phyloP scores from a whole-genome alignment of 2,329 filamentous ascomycete genomes.

The Talaromyces verruculosus region DNA sequence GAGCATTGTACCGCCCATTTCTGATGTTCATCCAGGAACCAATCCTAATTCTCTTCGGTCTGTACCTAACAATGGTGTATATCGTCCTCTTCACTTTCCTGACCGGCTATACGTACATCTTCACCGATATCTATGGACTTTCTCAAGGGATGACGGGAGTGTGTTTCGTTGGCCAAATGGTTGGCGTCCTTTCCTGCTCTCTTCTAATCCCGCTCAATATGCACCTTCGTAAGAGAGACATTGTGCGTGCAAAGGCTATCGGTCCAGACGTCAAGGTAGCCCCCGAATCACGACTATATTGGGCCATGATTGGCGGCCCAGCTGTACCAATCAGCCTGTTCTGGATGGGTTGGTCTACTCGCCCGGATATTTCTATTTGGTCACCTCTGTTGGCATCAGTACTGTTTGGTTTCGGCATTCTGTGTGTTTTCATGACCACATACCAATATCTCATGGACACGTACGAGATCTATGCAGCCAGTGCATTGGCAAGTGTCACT shows the following conservation, averaged over 20 bases:
- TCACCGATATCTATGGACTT: constrained; percentile 50
- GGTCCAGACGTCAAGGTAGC: constrained; percentile 40
- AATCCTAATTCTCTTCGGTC: constrained; percentile 32
- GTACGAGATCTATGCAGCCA: constrained; percentile 54
- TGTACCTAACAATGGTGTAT: constrained; percentile 34
- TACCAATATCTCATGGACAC: constrained; percentile 60
- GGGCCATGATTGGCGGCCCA: constrained; percentile 52
- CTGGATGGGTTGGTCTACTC: constrained; percentile 59
- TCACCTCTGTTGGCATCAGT: constrained; percentile 45
- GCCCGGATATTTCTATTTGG: constrained; percentile 40
- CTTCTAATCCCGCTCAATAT: constrained; percentile 49
- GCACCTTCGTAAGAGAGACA: constrained; percentile 45
- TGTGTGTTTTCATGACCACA: constrained; percentile 51
- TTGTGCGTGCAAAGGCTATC: constrained; percentile 42
- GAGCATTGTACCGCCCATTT: constrained; percentile 50
- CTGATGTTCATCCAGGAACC: constrained; percentile 49
- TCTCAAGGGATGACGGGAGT: constrained; percentile 48
- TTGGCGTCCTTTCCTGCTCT: constrained; percentile 42
- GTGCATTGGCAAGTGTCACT: constrained; percentile 45
- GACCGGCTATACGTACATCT: constrained; percentile 53
- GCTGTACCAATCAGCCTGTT: constrained; percentile 55
- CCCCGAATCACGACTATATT: constrained; percentile 57
- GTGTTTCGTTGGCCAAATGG: constrained; percentile 50
- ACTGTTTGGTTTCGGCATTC: constrained; percentile 53
- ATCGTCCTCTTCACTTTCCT: constrained; percentile 36